These are phyloP conservation scores for Trichosporon asahii DNA, from an alignment of 1,284 basidiomycete species.

Conservation along the genomic window DNA sequence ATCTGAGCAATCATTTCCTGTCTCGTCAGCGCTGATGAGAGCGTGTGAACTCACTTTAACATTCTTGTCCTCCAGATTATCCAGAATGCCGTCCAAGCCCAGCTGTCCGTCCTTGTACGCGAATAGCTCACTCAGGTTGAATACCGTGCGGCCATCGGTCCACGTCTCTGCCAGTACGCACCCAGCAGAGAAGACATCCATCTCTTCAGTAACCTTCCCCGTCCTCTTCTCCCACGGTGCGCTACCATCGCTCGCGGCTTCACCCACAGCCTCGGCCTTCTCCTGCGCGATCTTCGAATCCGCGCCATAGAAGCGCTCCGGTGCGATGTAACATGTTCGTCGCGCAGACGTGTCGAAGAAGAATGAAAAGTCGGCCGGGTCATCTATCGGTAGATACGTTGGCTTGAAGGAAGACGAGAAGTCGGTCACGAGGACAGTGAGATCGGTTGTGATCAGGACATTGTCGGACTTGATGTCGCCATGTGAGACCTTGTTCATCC, in stretches of 20 bases:
- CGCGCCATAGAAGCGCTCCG: constrained; percentile 88
- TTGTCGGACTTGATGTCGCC: constrained; percentile 99
- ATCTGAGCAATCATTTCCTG: constrained; percentile 84
- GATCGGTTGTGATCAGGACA: constrained; percentile 92
- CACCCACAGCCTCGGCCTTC: constrained; percentile 60
- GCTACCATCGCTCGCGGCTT: constrained; percentile 3
- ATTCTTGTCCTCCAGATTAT: constrained; percentile 72
- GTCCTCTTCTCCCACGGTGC: constrained; percentile 59
- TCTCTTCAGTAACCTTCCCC: constrained; percentile 83
- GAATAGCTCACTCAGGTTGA: constrained; percentile 92
- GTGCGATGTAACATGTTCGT: constrained; percentile 92
- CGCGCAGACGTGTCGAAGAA: constrained; percentile 94
- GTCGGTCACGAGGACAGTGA: constrained; percentile 92
- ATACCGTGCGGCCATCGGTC: constrained; percentile 87
- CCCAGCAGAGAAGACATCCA: constrained; percentile 96
- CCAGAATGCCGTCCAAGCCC: constrained; percentile 69
- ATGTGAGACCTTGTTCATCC: constrained; percentile 75
- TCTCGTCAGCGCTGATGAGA: constrained; percentile 19
- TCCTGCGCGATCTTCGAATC: constrained; percentile 63
- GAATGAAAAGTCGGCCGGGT: constrained; percentile 96
- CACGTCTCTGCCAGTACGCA: constrained; percentile 97
- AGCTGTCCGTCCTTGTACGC: constrained; percentile 87
- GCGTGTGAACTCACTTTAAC: constrained; percentile 63
- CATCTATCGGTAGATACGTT: constrained; percentile 89
- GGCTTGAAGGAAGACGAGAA: constrained; percentile 94